These are phyloP conservation scores for Penicillium sumatraense DNA, from an alignment of 2,329 filamentous ascomycete species.

Conservation along the genomic window DNA sequence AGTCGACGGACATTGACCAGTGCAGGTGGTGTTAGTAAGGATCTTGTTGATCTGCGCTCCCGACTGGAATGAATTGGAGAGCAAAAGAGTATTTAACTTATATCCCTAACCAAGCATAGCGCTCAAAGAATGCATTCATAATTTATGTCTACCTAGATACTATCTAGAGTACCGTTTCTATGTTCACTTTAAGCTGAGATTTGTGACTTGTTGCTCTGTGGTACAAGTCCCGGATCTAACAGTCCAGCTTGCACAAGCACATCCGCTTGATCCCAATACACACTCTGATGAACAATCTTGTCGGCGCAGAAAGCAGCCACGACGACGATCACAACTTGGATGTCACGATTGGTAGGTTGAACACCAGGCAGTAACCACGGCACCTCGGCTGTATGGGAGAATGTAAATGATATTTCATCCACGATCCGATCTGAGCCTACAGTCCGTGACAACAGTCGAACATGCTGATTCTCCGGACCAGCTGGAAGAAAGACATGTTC, in stretches of 20 bases:
- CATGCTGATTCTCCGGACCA: constrained; percentile 51
- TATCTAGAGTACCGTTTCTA: no score
- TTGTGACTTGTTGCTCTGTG: constrained; percentile 26
- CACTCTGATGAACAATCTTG: constrained; percentile 53
- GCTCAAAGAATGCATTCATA: neutral
- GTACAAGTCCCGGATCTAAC: constrained; percentile 59
- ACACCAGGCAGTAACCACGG: constrained; percentile 62
- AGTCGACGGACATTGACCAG: constrained; percentile 79
- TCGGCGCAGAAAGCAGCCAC: constrained; percentile 48
- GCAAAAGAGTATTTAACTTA: neutral
- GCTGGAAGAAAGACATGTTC: constrained; percentile 56
- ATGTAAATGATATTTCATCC: constrained; percentile 61
- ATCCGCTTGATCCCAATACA: constrained; percentile 68
- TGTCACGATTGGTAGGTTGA: constrained; percentile 57
- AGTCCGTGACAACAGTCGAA: constrained; percentile 60
- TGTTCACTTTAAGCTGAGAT: no score
- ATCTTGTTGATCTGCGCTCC: constrained; percentile 30
- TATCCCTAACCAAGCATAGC: constrained; percentile 7
- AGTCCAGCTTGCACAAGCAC: constrained; percentile 64
- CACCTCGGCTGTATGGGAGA: constrained; percentile 59
- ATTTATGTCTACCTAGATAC: neutral
- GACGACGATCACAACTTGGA: constrained; percentile 58
- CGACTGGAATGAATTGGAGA: constrained; percentile 3
- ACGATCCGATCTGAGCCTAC: constrained; percentile 61
- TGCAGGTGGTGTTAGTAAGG: constrained; percentile 66